Evolutionary conservation across 345 rosid genomes (phyloP), one percentile per base, ranked within the genome.

Genomic region (Rhodamnia rubescens): DNA sequence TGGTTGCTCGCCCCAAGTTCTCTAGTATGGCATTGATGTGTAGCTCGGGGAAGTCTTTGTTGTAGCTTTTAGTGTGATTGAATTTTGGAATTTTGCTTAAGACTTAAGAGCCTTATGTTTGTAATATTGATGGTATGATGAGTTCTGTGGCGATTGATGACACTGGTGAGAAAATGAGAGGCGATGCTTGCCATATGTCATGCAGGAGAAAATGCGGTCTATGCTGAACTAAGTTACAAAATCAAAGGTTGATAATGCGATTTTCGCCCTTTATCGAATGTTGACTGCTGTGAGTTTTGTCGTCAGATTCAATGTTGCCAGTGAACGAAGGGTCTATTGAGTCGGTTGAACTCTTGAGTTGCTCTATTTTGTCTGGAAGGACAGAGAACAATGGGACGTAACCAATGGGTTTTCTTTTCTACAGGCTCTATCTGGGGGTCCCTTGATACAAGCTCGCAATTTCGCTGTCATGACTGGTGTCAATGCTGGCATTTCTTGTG

Each of bases 391-490:
- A 9, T 32, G 78, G 47, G 36, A 69, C 3, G 7, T 69, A 42
- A 69, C 13, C 0, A 69, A 36, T 36, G 26, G 53, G 85, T 51
- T 87, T 50, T 20, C 36, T 74, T 82, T 58, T 21, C 26, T 74
- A 74, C 93, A 97, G 99, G 98, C 97, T 84, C 90, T 97, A 55
- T 89, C 95, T 22, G 99, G 98, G 55, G 98, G 99, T 54, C 99
- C 99, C 2, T 91, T 94, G 91, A 88, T 92, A 52, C 99, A 97
- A 93, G 99, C 99, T 89, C 97, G 99, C 54, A 97, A 97, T 83
- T 95, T 97, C 87, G 99, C 99, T 18, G 97, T 95, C 18, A 94
- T 97, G 90, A 94, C 99, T 3, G 97, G 99, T 69, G 98, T 94
- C 27, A 97, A 95, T 93, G 97, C 99, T 32, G 99, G 99, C 82